phyloP scores from a whole-genome alignment of 331 rosid genomes.

The Stylosanthes scabra region DNA sequence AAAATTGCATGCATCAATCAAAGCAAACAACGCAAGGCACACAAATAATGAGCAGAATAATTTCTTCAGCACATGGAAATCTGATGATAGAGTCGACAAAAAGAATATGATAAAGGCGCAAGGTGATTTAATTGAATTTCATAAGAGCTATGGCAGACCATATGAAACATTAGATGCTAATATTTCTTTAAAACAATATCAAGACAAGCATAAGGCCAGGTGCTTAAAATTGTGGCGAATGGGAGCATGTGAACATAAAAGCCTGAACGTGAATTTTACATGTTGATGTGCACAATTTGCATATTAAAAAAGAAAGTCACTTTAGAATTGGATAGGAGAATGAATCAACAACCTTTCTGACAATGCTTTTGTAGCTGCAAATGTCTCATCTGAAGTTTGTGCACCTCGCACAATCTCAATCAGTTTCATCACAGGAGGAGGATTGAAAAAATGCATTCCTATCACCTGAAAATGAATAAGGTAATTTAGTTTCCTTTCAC shows the following conservation, averaged over 20 bases:
- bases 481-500: constrained; percentile 11
- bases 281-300: background rate
- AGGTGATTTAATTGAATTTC: background rate
- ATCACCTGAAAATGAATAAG: constrained; percentile 62
- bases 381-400: constrained; percentile 81
- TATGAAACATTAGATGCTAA: background rate
- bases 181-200: constrained; percentile 7
- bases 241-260: background rate
- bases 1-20: background rate
- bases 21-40: constrained; percentile 15
- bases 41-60: constrained; percentile 2
- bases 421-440: constrained; percentile 88
- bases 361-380: constrained; percentile 67
- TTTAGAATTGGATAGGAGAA: background rate
- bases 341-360: constrained; percentile 65
- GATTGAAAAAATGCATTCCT: constrained; percentile 99
- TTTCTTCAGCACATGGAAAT: constrained; percentile 4
- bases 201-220: background rate
- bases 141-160: background rate
- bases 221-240: background rate
- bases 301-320: background rate
- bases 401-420: constrained; percentile 88
- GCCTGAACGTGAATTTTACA: constrained; percentile 3
- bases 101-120: constrained; percentile 6
- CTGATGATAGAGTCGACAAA: background rate